Evolutionary conservation across 2,329 filamentous ascomycete genomes (phyloP), one percentile per base, ranked within the genome.

Genomic region (Taxawa tesnikishii): DNA sequence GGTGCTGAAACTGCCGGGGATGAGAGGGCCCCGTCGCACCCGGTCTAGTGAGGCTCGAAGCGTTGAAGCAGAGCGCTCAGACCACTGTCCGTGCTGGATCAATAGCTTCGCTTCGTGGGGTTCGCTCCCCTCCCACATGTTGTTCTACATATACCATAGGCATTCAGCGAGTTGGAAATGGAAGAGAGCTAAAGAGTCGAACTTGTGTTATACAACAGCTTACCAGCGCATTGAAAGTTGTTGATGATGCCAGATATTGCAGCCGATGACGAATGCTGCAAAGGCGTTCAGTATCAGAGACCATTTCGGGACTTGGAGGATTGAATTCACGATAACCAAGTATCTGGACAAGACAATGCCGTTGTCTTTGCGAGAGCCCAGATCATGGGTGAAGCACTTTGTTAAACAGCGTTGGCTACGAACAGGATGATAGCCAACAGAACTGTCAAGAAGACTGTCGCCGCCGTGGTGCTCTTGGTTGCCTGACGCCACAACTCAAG

Each of bases 301-400:
- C 39, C 68, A 66, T 35, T 73, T 55, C 2, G 70, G 70, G 42
- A 70, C 73, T 38, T 67, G 65, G 38, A 68, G 62, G 2, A 36
- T 51, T 33, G 57, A 54, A 45, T 66, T 62, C 38, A 75, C 68
- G 13, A 42, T 48, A n/a, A 60, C 52, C 29, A 73, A 63, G 48
- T 68, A 54, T 14, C 45, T 34, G 3, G 62, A 61, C 43, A 70
- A 65, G 0, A 70, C 68, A 4, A 71, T 68, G 7, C 70, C 70
- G 16, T 66, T 63, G 45, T 75, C 71, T 16, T 70, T 19, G 69
- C 66, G 10, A 68, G 50, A 2, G 62, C 57, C 65, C 65, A 68
- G 45, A 63, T 66, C 54, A 39, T 30, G n/a, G 39, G 40, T 14
- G 34, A 29, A 19, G 40, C 33, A 25, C 68, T 72, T 18, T 37